phyloP scores from a whole-genome alignment of 2,329 filamentous ascomycete species.

The Claviceps lovelessii region DNA sequence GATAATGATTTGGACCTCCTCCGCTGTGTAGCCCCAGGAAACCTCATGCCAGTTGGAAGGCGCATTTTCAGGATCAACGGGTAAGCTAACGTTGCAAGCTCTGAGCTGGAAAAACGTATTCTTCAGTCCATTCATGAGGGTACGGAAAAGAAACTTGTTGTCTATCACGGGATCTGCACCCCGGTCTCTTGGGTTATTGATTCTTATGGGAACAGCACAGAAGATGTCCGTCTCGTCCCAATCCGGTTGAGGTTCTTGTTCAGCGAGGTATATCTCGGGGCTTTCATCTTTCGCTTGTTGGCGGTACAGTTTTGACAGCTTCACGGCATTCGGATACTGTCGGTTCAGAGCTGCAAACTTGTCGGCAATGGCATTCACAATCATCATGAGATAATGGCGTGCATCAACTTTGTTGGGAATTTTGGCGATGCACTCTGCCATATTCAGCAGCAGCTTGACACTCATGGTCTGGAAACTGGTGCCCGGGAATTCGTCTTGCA shows the following conservation, averaged over 20 bases:
- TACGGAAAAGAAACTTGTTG: slow-evolving; percentile 97
- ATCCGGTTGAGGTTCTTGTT: slow-evolving; percentile 66
- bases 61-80: slow-evolving; percentile 62
- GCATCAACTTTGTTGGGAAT: slow-evolving; percentile 88
- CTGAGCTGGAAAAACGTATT: slow-evolving; percentile 93
- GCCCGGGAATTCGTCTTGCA: slow-evolving; percentile 90
- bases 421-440: slow-evolving; percentile 95
- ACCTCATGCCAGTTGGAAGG: slow-evolving; percentile 90
- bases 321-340: slow-evolving; percentile 88
- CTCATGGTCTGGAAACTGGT: slow-evolving; percentile 99
- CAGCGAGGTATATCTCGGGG: slow-evolving; percentile 69
- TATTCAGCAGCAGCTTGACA: slow-evolving; percentile 87
- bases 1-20: slow-evolving; percentile 91
- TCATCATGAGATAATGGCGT: slow-evolving; percentile 90
- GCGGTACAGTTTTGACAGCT: slow-evolving; percentile 66
- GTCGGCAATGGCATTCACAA: slow-evolving; percentile 91
- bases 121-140: slow-evolving; percentile 87
- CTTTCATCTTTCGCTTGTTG: slow-evolving; percentile 49
- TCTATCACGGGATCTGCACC: slow-evolving; percentile 83
- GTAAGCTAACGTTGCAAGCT: slow-evolving; percentile 63
- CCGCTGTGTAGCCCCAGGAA: slow-evolving; percentile 89
- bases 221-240: slow-evolving; percentile 99
- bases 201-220: slow-evolving; percentile 89
- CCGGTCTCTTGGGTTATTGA: slow-evolving; percentile 76
- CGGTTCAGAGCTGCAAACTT: slow-evolving; percentile 98